Conservation (phyloP, 345 rosid species). For the Clarkia xantiana region DNA sequence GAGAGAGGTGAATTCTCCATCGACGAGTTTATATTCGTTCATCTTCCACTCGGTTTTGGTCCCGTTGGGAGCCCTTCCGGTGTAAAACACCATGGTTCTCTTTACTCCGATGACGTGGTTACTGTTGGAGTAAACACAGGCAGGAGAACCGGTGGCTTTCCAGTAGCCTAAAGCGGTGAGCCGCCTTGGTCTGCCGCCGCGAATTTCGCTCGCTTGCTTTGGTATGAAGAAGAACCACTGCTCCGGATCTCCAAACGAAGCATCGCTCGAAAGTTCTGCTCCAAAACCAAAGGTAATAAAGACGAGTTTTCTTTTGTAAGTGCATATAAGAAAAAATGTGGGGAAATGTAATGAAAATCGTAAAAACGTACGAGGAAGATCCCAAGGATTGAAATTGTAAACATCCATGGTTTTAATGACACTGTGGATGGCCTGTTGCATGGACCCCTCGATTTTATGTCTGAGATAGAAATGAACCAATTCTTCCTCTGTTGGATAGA, state of each 20-base stretch:
- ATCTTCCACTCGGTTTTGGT: slow-evolving; percentile 36
- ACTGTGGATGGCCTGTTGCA: slow-evolving; percentile 16
- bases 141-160: slow-evolving; percentile 37
- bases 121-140: slow-evolving; percentile 16
- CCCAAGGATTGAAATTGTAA: slow-evolving; percentile 28
- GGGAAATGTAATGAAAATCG: background rate
- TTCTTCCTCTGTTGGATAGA: slow-evolving; percentile 53
- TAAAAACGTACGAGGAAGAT: slow-evolving; percentile 26
- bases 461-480: slow-evolving; percentile 29
- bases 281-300: background rate
- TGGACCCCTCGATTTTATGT: slow-evolving; percentile 22
- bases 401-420: slow-evolving; percentile 40
- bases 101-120: slow-evolving; percentile 21
- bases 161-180: slow-evolving; percentile 28
- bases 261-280: slow-evolving; percentile 18
- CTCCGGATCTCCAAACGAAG: slow-evolving; percentile 22
- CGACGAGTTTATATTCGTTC: slow-evolving; percentile 27
- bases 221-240: slow-evolving; percentile 42
- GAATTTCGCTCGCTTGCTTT: slow-evolving; percentile 23
- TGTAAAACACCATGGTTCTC: slow-evolving; percentile 35
- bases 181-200: slow-evolving; percentile 28
- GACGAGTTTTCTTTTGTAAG: no score
- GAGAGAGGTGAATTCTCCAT: slow-evolving; percentile 6
- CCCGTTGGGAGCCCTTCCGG: slow-evolving; percentile 33
- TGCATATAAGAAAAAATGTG: background rate